Percentiles rank a stretch among this genome's conserved stretches.
These are phyloP conservation scores for Saturnispora zaruensis DNA, from an alignment of 805 yeast species.

Conservation along the genomic window DNA sequence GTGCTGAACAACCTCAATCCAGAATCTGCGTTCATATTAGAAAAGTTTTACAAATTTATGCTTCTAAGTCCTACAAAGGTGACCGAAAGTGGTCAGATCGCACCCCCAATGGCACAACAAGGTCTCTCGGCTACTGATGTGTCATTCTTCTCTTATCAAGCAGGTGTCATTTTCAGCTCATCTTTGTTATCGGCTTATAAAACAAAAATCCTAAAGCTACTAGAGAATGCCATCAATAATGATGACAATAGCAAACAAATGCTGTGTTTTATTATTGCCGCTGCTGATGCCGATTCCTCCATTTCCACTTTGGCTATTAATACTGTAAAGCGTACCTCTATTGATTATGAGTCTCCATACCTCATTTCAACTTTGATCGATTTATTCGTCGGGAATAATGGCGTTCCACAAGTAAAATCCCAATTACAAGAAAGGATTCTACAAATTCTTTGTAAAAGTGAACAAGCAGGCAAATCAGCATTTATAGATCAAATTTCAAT, in stretches of 20 bases:
- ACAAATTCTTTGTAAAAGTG: constrained; percentile 41
- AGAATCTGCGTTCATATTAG: constrained; percentile 40
- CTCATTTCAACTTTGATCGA: constrained; percentile 38
- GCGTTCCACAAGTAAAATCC: constrained; percentile 44
- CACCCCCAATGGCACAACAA: constrained; percentile 44
- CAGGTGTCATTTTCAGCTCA: constrained; percentile 52
- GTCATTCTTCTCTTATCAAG: constrained; percentile 55
- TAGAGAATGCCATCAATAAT: constrained; percentile 31
- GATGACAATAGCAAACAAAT: constrained; percentile 21
- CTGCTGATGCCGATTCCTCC: constrained; percentile 48
- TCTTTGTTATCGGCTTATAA: constrained; percentile 38
- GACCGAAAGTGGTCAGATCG: constrained; percentile 31
- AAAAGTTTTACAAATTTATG: constrained; percentile 47
- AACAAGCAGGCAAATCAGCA: constrained; percentile 36
- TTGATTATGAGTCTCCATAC: constrained; percentile 43
- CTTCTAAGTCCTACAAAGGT: constrained; percentile 41
- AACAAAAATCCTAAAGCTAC: constrained; percentile 34
- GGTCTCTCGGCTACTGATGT: constrained; percentile 55
- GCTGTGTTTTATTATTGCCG: constrained; percentile 46
- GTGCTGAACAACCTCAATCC: constrained; percentile 30
- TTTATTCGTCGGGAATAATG: constrained; percentile 42
- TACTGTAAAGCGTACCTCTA: constrained; percentile 38
- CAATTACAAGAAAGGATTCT: constrained; percentile 51
- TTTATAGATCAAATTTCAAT: constrained; percentile 43
- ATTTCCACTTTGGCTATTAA: constrained; percentile 49